Base-by-base conservation (phyloP, 768 basidiomycete genomes). In the Xerocomus potaroensis region DNA sequence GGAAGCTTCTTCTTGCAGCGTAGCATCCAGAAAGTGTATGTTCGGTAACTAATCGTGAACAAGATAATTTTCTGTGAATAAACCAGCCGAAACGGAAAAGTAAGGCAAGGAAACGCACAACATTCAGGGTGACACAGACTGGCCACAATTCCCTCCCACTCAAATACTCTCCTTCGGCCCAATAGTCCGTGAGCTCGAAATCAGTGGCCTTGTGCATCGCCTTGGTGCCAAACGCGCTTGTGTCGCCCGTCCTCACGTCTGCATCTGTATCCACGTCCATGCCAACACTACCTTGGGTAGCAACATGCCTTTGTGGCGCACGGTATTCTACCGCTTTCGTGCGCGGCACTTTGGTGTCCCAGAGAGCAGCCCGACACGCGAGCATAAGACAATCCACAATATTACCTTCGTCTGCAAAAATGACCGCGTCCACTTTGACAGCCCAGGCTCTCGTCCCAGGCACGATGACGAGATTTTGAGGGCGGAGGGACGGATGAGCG, bases 101-200 rank as follows among this genome's bases (percentile, higher is more conserved):
- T n/a, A n/a, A n/a, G n/a, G n/a, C n/a, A 37, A 51, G 23, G 23
- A 3, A 22, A 75, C 80, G 11, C 52, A 91, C 89, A 21, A 91
- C 54, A 51, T 92, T 91, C 43, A 93, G 61, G 1, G 89, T 91
- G 21, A 91, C 67, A 50, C 81, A 81, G 4, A 93, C 72, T 0
- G 91, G 91, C 81, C 91, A 87, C 11, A 60, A 54, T 2, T 85
- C 78, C 50, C 80, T 70, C 2, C 81, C 82, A 31, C 70, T 74
- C 23, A 91, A 59, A 15, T 71, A 64, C 47, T 82, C 84, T 0
- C 91, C 91, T 52, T 89, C 87, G 57, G 90, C 90, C 87, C 88
- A 91, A 51, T 83, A 87, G 62, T 94, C 91, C 10, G 81, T 76
- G 18, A 93, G 73, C 67, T 94, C 91, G 55, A 93, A 93, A 63